Evolutionary conservation across 2,329 filamentous ascomycete species (phyloP), one percentile per base, ranked within the genome.

Genomic region (Venturia nashicola): DNA sequence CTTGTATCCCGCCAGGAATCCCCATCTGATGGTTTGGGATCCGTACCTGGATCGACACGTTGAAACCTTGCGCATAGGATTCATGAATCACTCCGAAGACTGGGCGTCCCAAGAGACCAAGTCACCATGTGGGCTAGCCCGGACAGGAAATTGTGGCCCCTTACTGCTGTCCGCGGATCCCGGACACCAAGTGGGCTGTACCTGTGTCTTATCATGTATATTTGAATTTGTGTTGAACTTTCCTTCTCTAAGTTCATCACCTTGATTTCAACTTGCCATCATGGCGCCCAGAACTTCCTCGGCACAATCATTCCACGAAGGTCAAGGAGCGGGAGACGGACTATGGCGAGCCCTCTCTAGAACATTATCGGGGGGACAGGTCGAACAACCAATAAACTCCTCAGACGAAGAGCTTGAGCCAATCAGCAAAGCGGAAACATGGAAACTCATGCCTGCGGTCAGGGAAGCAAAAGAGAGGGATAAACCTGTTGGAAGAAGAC

Each of bases 401-500:
- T 34, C 23, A 34, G 48, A 55, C 20, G 48, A 55, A 20, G 48
- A 55, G 23, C 16, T 32, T 12, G 48, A 36, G 12, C 48, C 23
- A 20, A 55, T 55, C 23, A 55, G 27, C 9, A 55, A 55, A 20
- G 48, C 48, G 2, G 27, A 55, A 4, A 55, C 48, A 12, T 55
- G 48, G 48, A 55, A 36, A 55, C 48, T 34, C 32, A 55, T 55
- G 48, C 48, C 27, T 34, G 48, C 48, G 27, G 23, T 55, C 12
- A 55, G 34, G 23, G 23, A 32, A 34, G 48, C 48, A 5, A 55
- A 55, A 55, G 48, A 27, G 23, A 55, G 27, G 8, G 48, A 55
- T 6, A 5, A 16, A 32, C 1, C 48, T 14, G 48, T 86, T 12
- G 48, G 48, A 55, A 94, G 93, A 76, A 87, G 90, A 70, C 79